These are phyloP conservation scores for Panicum virgatum DNA, from an alignment of 202 grass and related monocot species.

Conservation along the genomic window DNA sequence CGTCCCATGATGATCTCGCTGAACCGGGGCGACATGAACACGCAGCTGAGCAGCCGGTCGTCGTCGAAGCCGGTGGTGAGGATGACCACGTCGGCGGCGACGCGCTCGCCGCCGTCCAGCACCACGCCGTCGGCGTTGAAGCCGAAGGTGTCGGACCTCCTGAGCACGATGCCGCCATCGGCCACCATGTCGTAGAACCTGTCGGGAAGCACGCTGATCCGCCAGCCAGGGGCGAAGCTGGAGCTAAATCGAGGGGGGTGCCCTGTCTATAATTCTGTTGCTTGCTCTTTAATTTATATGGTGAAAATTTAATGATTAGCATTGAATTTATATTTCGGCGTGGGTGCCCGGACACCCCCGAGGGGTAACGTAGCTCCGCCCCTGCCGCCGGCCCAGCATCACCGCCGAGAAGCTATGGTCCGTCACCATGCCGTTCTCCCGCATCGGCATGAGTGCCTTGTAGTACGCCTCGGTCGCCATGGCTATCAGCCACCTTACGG, in stretches of 20 bases:
- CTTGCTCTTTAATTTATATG: too few species aligned
- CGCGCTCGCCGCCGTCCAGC: slow-evolving; percentile 33
- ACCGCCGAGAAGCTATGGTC: slow-evolving; percentile 40
- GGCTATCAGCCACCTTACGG: slow-evolving; percentile 33
- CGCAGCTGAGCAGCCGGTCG: slow-evolving; percentile 52
- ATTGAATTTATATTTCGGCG: too few species aligned
- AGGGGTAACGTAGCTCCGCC: too few species aligned
- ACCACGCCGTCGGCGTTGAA: slow-evolving; percentile 60
- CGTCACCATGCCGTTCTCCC: slow-evolving; percentile 64
- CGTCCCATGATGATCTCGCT: slow-evolving; percentile 8
- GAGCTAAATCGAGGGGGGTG: too few species aligned
- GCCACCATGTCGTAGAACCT: slow-evolving; percentile 72
- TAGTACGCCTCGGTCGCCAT: slow-evolving; percentile 37
- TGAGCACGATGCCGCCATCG: slow-evolving; percentile 53
- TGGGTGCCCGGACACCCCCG: too few species aligned
- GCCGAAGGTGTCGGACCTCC: slow-evolving; percentile 22
- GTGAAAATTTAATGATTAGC: too few species aligned
- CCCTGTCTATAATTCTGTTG: too few species aligned
- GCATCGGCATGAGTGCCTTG: slow-evolving; percentile 47
- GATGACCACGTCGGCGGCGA: slow-evolving; percentile 61
- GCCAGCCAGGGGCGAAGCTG: too few species aligned
- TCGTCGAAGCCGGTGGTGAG: slow-evolving; percentile 70
- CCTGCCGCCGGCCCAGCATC: slow-evolving; percentile 32
- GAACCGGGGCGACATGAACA: slow-evolving; percentile 55
- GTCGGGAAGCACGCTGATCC: slow-evolving; percentile 38